Base-by-base conservation (phyloP, 306 rosid species). In the Medicago arabica region DNA sequence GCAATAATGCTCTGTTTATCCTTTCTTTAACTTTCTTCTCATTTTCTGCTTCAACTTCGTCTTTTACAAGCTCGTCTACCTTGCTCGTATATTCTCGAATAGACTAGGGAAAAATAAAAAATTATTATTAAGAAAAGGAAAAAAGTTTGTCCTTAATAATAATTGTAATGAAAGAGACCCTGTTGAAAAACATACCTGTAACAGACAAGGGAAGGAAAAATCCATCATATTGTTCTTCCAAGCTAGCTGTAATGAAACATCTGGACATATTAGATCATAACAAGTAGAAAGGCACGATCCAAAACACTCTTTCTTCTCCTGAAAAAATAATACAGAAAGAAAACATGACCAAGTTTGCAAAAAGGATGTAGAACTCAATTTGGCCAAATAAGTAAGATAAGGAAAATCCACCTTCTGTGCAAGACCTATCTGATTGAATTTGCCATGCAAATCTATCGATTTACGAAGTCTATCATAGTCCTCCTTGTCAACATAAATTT, bases 291-390 rank as follows among this genome's bases (percentile, higher is more conserved):
- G n/a, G n/a, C n/a, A n/a, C n/a, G n/a, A n/a, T n/a, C n/a, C n/a
- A n/a, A n/a, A n/a, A n/a, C n/a, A n/a, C 85, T 91, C 96, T 81
- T 93, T 89, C 96, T 93, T 93, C 62, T 92, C 96, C 97, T 93
- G 93, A 69, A 80, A 17, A 65, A 50, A n/a, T 77, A 62, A 50
- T 21, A 47, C 64, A 1, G 34, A 57, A 36, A 71, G 36, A 41
- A 69, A 17, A 9, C 34, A 19, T 59, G 97, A 69, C 97, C 91
- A 49, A 49, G 55, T 49, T 49, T 15, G 2, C 55, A 3, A 15
- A 49, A 41, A 41, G 86, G 78, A 93, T 83, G 80, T 93, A 90
- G 80, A 97, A n/a, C n/a, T n/a, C n/a, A n/a, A n/a, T n/a, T n/a
- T n/a, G n/a, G n/a, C n/a, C n/a, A n/a, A n/a, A n/a, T n/a, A n/a